phyloP scores from a whole-genome alignment of 495 filamentous ascomycete species.

The Lophiotrema nucula region DNA sequence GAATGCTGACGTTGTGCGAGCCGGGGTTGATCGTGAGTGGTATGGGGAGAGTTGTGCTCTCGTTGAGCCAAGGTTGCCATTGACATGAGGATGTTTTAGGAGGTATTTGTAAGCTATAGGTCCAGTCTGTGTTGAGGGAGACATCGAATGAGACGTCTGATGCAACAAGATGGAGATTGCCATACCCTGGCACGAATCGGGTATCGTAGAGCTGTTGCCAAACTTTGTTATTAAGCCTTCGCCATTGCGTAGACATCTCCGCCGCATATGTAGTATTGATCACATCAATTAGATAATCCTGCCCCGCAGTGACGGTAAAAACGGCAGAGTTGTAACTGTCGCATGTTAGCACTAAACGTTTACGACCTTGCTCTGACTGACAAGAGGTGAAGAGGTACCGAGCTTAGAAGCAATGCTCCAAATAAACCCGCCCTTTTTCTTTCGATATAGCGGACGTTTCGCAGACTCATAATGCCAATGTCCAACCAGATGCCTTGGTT shows the following conservation, averaged over 20 bases:
- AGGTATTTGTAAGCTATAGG: background rate
- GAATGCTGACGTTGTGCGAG: no score
- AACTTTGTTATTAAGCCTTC: constrained; percentile 30
- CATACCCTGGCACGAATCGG: background rate
- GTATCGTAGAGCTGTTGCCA: background rate
- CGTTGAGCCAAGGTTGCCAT: background rate
- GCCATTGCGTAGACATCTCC: background rate
- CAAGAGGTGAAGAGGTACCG: constrained; percentile 38
- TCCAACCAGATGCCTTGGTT: constrained; percentile 26
- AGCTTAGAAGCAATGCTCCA: constrained; percentile 14
- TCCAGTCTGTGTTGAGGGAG: background rate
- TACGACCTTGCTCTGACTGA: constrained; percentile 32
- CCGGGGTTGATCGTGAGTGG: no score
- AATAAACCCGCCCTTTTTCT: background rate
- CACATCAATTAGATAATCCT: background rate
- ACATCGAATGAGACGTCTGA: background rate
- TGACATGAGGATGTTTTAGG: background rate
- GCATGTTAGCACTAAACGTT: background rate
- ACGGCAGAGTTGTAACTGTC: constrained; percentile 36
- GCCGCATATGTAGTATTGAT: background rate
- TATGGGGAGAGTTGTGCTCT: background rate
- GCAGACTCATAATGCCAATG: constrained; percentile 35
- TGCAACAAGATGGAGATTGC: background rate
- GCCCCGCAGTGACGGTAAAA: constrained; percentile 38
- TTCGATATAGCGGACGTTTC: constrained; percentile 29